phyloP scores from a whole-genome alignment of 306 rosid species.

The Ziziphus jujuba region DNA sequence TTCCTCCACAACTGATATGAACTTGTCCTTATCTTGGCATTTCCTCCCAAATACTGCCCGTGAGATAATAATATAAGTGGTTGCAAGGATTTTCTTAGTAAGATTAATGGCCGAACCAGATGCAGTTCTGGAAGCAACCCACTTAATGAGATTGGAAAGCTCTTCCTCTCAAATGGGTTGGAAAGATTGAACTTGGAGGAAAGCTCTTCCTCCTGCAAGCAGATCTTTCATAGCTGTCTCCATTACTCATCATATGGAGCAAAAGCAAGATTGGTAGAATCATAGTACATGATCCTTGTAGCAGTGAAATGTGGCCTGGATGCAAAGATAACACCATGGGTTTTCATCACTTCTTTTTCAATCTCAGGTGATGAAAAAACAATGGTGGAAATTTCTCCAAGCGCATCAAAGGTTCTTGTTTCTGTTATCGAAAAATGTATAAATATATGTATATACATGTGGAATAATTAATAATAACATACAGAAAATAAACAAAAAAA shows the following conservation, averaged over 20 bases:
- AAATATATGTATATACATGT: too few relatives aligned
- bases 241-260: conserved; percentile 10
- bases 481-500: too few relatives aligned
- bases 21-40: conserved; percentile 22
- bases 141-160: conserved; percentile 26
- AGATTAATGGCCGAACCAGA: too few relatives aligned
- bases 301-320: conserved; percentile 25
- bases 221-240: conserved; percentile 29
- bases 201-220: conserved; percentile 29
- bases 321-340: conserved; percentile 3
- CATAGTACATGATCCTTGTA: conserved; percentile 2
- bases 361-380: not conserved
- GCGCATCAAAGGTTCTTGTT: conserved; percentile 39
- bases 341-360: not conserved
- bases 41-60: conserved; percentile 35
- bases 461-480: too few relatives aligned
- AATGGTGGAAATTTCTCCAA: conserved; percentile 2
- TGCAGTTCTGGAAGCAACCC: conserved; percentile 19
- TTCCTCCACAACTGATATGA: conserved; percentile 10
- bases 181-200: conserved; percentile 40
- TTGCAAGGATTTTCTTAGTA: conserved; percentile 5
- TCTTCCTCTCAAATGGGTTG: conserved; percentile 49
- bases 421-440: too few relatives aligned
- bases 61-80: conserved; percentile 13
- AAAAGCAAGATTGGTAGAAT: not conserved